Conservation (phyloP, 768 basidiomycete species). For the Phaffia tasmanica region DNA sequence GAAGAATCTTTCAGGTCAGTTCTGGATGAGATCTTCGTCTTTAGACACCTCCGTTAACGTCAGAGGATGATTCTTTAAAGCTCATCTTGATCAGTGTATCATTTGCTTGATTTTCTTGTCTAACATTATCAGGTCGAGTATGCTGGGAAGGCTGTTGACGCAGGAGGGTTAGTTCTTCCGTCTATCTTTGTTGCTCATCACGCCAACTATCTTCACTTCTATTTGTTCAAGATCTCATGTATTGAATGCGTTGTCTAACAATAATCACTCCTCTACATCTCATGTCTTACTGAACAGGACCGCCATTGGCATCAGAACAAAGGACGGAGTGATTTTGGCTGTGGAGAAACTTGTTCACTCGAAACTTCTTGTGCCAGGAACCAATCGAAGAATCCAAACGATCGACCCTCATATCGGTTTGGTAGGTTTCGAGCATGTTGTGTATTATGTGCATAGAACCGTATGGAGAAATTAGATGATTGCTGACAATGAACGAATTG, state of each 20-base stretch:
- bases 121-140: conserved; percentile 66
- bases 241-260: background rate
- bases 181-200: background rate
- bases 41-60: background rate
- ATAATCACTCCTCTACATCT: conserved; percentile 2
- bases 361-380: conserved; percentile 83
- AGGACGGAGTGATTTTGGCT: conserved; percentile 85
- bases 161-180: conserved; percentile 66
- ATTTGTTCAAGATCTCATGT: background rate
- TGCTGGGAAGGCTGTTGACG: conserved; percentile 96
- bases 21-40: background rate
- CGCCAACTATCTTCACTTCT: background rate
- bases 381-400: conserved; percentile 85
- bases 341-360: conserved; percentile 98
- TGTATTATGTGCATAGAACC: background rate
- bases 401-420: conserved; percentile 89
- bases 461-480: background rate
- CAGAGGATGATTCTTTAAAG: background rate
- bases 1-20: conserved; percentile 88
- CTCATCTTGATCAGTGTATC: background rate
- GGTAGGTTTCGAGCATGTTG: conserved; percentile 42
- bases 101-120: too few relatives aligned
- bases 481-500: background rate
- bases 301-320: conserved; percentile 87
- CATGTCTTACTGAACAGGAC: conserved; percentile 47